Base-by-base conservation (phyloP, 1,139 yeast species). In the Meyerozyma athensensis region DNA sequence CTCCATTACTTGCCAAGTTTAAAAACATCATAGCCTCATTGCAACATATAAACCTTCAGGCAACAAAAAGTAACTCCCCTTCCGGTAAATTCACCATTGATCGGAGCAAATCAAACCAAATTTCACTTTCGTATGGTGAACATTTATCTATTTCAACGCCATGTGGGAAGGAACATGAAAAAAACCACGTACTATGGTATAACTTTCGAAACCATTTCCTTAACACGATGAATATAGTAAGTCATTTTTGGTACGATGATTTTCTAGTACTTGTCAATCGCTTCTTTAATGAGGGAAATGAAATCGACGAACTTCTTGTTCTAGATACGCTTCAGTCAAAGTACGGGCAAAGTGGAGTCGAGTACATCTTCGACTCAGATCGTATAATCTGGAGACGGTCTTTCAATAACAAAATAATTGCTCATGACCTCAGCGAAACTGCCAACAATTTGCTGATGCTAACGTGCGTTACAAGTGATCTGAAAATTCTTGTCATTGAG, bases 181-280 rank as follows among this genome's bases (percentile, higher is more conserved):
- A 50, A 9, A 62, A 64, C 42, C 74, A 69, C 40, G 48, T 64
- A 4, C 44, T 68, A 10, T 70, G 76, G 76, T 68, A 58, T 44
- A 63, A 63, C 41, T 68, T 66, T 39, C 55, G 54, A 30, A 63
- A 65, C 42, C 59, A 58, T 42, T 59, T 55, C 33, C 48, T 61
- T 39, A 71, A 64, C 28, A 42, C 59, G 2, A 51, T 67, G 40
- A 67, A 67, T 38, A 58, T 70, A 5, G 49, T 63, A 2, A 44
- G 58, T 36, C 73, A 67, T 37, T 53, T 66, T 35, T 65, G 68
- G 68, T 62, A 55, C 41, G 47, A 49, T 24, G 65, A 62, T 44
- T 65, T 54, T 41, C 48, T 70, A 41, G 50, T 70, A 5, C 35
- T 68, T 9, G 50, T 70, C 21, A 69, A 68, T 43, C 44, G 72